Evolutionary conservation across 2,329 filamentous ascomycete genomes (phyloP).

Genomic region (Fusarium sublunatum): DNA sequence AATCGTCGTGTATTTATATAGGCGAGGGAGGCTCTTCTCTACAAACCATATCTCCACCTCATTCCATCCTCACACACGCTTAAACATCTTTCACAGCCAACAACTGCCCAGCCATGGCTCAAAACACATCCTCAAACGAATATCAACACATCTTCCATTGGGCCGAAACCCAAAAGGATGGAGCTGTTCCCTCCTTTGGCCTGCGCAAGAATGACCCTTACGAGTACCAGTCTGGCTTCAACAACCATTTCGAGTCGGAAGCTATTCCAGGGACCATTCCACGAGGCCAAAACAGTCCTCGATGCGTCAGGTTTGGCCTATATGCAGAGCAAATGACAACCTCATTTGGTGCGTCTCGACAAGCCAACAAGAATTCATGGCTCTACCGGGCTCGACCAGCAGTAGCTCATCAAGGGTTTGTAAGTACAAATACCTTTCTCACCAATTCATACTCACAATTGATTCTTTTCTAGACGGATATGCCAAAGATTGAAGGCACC

Average conservation of each 20-base stretch:
- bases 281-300: slow-evolving; percentile 58
- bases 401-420: slow-evolving; percentile 48
- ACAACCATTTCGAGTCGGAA: slow-evolving; percentile 59
- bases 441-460: not conserved
- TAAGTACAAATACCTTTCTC: not conserved
- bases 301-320: slow-evolving; percentile 53
- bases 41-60: not conserved
- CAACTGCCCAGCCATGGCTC: slow-evolving; percentile 16
- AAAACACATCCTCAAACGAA: slow-evolving; percentile 44
- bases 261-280: slow-evolving; percentile 60
- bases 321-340: slow-evolving; percentile 60
- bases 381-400: slow-evolving; percentile 46
- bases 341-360: slow-evolving; percentile 48
- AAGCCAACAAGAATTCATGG: slow-evolving; percentile 49
- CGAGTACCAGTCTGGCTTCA: slow-evolving; percentile 66
- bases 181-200: slow-evolving; percentile 63
- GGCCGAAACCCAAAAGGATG: slow-evolving; percentile 70
- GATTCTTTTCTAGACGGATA: slow-evolving; percentile 29
- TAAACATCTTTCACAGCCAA: no score
- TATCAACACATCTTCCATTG: slow-evolving; percentile 66
- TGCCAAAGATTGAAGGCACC: slow-evolving; percentile 40
- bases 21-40: not conserved
- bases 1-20: not conserved
- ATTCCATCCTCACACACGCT: not conserved
- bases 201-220: slow-evolving; percentile 57